A percentile compares a stretch with the other conserved stretches of the same genome.
Evolutionary conservation across 352 stramenopile species (phyloP).

Genomic region (Pythium insidiosum): DNA sequence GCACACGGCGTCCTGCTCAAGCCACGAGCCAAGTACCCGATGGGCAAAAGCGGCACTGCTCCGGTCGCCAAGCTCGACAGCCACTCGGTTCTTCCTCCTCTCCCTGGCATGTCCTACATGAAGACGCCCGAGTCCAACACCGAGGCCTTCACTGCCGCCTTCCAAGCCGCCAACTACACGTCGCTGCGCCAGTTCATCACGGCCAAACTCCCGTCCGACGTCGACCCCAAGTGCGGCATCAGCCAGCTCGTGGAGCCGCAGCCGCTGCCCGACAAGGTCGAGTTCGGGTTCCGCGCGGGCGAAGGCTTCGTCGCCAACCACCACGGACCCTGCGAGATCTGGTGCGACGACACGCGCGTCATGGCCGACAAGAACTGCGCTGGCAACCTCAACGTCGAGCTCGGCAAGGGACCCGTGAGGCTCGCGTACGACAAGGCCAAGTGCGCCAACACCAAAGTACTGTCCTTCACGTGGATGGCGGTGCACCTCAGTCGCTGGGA

Average conservation of each 20-base stretch:
- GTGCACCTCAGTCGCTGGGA: constrained; percentile 29
- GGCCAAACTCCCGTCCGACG: not conserved
- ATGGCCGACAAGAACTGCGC: constrained; percentile 29
- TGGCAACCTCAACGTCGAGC: constrained; percentile 7
- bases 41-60: constrained; percentile 1
- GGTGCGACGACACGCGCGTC: constrained; percentile 30
- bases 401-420: constrained; percentile 14
- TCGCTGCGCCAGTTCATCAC: constrained; percentile 5
- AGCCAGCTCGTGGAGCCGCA: not conserved
- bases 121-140: constrained; percentile 9
- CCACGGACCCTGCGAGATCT: constrained; percentile 34
- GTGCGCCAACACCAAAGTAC: constrained; percentile 17
- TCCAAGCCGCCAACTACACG: constrained; percentile 5
- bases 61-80: constrained; percentile 8
- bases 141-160: constrained; percentile 8
- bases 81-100: constrained; percentile 4
- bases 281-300: constrained; percentile 3
- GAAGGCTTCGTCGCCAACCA: constrained; percentile 16
- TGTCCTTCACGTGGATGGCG: constrained; percentile 35
- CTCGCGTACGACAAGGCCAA: constrained; percentile 24
- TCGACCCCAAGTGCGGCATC: constrained; percentile 1
- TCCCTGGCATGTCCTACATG: constrained; percentile 3
- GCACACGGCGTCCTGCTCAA: constrained; percentile 8
- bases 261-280: constrained; percentile 1
- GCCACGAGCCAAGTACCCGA: constrained; percentile 4